Percentiles rank a stretch among this genome's conserved stretches.
phyloP scores from a whole-genome alignment of 169 alveolate genomes.

The Cryptosporidium baileyi region DNA sequence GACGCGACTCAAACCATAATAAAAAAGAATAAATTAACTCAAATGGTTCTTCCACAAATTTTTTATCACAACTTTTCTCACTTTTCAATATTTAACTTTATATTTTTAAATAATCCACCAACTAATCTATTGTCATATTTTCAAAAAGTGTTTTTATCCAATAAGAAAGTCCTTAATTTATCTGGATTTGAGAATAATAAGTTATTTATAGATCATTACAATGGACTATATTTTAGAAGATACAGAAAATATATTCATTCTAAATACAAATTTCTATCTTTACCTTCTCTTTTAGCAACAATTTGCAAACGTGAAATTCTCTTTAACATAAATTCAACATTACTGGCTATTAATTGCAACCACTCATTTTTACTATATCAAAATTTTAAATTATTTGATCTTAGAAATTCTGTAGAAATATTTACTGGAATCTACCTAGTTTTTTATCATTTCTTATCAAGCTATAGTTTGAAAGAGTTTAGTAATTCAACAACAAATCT shows the following conservation, averaged over 20 bases:
- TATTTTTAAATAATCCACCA: neutral
- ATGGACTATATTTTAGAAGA: slow-evolving; percentile 47
- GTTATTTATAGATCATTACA: slow-evolving; percentile 38
- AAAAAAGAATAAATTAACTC: slow-evolving; percentile 31
- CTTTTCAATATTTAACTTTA: slow-evolving; percentile 16
- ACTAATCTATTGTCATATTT: neutral
- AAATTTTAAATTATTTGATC: too few species aligned
- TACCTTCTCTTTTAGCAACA: neutral
- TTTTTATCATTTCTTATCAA: too few species aligned
- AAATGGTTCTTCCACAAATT: neutral
- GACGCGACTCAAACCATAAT: neutral
- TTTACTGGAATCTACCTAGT: too few species aligned
- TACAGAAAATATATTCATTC: slow-evolving; percentile 21
- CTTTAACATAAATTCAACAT: neutral
- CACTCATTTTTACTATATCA: too few species aligned
- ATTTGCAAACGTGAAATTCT: neutral
- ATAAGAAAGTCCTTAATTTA: neutral
- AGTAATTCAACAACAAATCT: too few species aligned
- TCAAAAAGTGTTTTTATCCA: slow-evolving; percentile 11
- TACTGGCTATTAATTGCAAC: too few species aligned
- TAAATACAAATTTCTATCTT: neutral
- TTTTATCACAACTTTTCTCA: neutral
- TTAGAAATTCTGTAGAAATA: too few species aligned
- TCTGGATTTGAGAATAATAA: slow-evolving; percentile 2
- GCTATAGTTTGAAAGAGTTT: too few species aligned